A percentile compares a stretch with the other conserved stretches of the same genome.
Conservation (phyloP, 805 yeast genomes). For the Lipomyces mesembrius region DNA sequence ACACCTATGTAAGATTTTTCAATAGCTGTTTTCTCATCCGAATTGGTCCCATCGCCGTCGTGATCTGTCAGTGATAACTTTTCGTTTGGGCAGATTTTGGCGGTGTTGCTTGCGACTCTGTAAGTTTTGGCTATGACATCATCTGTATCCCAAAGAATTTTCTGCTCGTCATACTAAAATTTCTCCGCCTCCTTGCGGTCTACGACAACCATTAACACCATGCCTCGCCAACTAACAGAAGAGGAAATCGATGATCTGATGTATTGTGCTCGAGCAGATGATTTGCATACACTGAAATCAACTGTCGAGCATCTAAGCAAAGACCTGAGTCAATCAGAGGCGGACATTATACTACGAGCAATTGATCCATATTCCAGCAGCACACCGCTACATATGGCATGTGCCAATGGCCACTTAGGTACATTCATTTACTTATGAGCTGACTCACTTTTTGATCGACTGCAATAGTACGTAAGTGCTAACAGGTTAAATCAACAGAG, state of each 20-base stretch:
- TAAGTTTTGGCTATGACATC: no score
- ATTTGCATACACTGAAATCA: conserved; percentile 70
- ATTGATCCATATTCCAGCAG: conserved; percentile 67
- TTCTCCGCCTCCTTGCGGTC: neutral
- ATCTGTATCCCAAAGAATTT: neutral
- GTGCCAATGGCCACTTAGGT: conserved; percentile 88
- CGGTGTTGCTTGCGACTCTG: no score
- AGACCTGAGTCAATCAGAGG: conserved; percentile 30
- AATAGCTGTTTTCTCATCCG: no score
- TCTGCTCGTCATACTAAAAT: neutral
- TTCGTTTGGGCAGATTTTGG: no score
- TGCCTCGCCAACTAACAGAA: conserved; percentile 45
- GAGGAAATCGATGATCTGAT: conserved; percentile 85
- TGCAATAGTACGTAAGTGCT: neutral
- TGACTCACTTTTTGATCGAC: neutral
- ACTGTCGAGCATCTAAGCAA: conserved; percentile 59
- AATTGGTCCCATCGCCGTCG: no score
- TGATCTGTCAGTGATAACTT: no score
- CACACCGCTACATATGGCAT: conserved; percentile 92
- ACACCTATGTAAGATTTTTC: no score
- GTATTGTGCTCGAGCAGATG: conserved; percentile 87
- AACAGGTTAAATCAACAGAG: conserved; percentile 13
- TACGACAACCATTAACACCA: neutral
- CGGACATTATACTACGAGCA: conserved; percentile 53
- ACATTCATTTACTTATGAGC: neutral